Conservation (phyloP, 768 basidiomycete genomes). For the Lactarius evosmus region DNA sequence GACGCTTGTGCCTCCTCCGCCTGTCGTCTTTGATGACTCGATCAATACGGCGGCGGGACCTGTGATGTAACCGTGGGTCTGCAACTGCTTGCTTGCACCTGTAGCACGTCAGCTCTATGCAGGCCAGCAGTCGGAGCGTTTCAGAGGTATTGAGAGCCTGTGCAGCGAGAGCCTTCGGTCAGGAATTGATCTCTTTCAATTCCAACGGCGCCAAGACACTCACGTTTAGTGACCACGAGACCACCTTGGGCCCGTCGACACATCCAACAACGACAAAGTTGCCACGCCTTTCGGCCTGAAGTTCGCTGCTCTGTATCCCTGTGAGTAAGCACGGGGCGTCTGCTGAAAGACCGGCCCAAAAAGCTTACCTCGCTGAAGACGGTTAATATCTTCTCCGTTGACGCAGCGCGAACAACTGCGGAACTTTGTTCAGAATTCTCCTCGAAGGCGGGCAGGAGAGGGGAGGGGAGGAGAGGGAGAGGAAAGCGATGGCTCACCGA, state of each 20-base stretch:
- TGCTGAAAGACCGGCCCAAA: neutral
- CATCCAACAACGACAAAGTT: conserved; percentile 84
- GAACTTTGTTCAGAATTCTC: neutral
- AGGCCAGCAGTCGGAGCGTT: conserved; percentile 75
- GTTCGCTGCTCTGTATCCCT: conserved; percentile 50
- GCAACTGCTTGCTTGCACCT: conserved; percentile 63
- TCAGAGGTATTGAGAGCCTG: conserved; percentile 83
- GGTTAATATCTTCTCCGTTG: conserved; percentile 64
- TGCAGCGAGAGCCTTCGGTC: conserved; percentile 3
- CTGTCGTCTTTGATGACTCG: conserved; percentile 84
- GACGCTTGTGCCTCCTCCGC: conserved; percentile 71
- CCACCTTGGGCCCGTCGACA: conserved; percentile 66
- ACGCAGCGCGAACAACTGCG: conserved; percentile 59
- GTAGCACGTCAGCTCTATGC: conserved; percentile 83
- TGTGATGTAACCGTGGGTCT: conserved; percentile 64
- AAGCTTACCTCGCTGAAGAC: conserved; percentile 65
- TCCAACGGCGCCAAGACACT: conserved; percentile 29
- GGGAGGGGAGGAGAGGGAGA: neutral
- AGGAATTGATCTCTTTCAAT: neutral
- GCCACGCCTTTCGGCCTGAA: conserved; percentile 84
- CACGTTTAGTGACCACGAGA: conserved; percentile 86
- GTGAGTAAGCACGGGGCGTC: conserved; percentile 24
- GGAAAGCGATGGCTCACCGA: conserved; percentile 51
- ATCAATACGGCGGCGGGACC: conserved; percentile 67
- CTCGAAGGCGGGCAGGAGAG: neutral